Percentiles rank a stretch among this genome's conserved stretches.
These are phyloP conservation scores for Pythium aphanidermatum DNA, from an alignment of 352 stramenopile genomes.

Conservation along the genomic window DNA sequence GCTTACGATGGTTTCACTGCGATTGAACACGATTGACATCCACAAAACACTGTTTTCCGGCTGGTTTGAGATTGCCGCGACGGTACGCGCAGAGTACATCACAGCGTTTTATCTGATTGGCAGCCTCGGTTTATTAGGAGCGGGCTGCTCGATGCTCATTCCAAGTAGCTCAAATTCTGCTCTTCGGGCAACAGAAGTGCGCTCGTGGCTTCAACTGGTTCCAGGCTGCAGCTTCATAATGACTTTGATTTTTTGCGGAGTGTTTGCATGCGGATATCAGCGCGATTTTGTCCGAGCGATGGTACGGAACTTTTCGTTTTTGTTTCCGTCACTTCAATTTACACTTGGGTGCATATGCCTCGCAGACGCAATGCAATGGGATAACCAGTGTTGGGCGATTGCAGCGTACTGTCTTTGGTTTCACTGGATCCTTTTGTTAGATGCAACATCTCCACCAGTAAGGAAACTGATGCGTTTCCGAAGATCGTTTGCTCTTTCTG, in stretches of 20 bases:
- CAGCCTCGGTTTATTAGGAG: conserved; percentile 7
- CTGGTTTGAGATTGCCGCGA: not conserved
- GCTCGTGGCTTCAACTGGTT: not conserved
- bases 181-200: too few species aligned
- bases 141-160: conserved; percentile 5
- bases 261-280: conserved; percentile 5
- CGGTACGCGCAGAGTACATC: not conserved
- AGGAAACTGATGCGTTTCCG: conserved; percentile 4
- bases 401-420: conserved; percentile 16
- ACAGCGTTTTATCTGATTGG: conserved; percentile 8
- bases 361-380: conserved; percentile 10
- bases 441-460: conserved; percentile 8
- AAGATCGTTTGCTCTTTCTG: conserved; percentile 4
- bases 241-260: conserved; percentile 6
- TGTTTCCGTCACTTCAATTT: conserved; percentile 18
- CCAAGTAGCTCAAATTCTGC: too few species aligned
- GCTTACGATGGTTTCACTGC: conserved; percentile 14
- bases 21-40: conserved; percentile 14
- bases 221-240: not conserved
- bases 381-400: conserved; percentile 9
- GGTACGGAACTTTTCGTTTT: conserved; percentile 12
- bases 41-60: conserved; percentile 1
- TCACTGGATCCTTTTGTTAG: conserved; percentile 16
- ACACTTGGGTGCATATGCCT: conserved; percentile 8
- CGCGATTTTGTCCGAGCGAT: conserved; percentile 10